Evolutionary conservation across 306 rosid genomes (phyloP).

Genomic region (Datisca glomerata): DNA sequence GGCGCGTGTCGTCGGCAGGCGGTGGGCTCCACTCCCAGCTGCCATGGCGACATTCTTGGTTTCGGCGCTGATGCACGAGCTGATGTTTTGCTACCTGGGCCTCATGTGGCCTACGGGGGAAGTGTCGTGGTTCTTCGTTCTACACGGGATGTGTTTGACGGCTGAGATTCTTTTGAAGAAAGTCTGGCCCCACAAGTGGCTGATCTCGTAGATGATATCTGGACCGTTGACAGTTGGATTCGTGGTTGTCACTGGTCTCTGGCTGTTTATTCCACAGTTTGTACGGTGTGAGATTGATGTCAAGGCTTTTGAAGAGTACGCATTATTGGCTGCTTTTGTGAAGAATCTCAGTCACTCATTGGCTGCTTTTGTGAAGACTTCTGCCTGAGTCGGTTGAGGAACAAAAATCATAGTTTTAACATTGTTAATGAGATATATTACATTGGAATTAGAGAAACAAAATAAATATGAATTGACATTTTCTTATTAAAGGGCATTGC

Average conservation of each 20-base stretch:
- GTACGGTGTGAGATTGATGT: slow-evolving; percentile 27
- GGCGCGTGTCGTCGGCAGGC: slow-evolving; percentile 1
- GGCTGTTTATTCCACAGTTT: slow-evolving; percentile 54
- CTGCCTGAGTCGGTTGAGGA: too few species aligned
- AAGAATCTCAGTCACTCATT: slow-evolving; percentile 7
- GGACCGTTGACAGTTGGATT: slow-evolving; percentile 34
- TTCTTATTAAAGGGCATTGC: too few species aligned
- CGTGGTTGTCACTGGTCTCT: slow-evolving; percentile 26
- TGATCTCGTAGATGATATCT: slow-evolving; percentile 30
- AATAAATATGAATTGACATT: too few species aligned
- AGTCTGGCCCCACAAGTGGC: slow-evolving; percentile 13
- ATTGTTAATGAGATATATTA: too few species aligned
- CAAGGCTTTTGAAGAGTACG: slow-evolving; percentile 35
- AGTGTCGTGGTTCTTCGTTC: slow-evolving; percentile 46
- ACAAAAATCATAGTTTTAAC: too few species aligned
- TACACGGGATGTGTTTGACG: slow-evolving; percentile 43
- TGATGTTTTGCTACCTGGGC: slow-evolving; percentile 36
- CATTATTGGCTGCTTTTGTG: slow-evolving; percentile 25
- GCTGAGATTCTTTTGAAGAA: slow-evolving; percentile 39
- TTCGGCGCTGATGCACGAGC: slow-evolving; percentile 36
- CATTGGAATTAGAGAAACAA: too few species aligned
- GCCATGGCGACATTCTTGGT: slow-evolving; percentile 19
- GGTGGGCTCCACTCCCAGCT: slow-evolving; percentile 16
- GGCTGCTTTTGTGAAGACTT: too few species aligned
- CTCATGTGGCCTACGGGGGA: slow-evolving; percentile 37